These are phyloP conservation scores for Carnegiea gigantea DNA, from an alignment of 179 eudicot genomes.

Conservation along the genomic window DNA sequence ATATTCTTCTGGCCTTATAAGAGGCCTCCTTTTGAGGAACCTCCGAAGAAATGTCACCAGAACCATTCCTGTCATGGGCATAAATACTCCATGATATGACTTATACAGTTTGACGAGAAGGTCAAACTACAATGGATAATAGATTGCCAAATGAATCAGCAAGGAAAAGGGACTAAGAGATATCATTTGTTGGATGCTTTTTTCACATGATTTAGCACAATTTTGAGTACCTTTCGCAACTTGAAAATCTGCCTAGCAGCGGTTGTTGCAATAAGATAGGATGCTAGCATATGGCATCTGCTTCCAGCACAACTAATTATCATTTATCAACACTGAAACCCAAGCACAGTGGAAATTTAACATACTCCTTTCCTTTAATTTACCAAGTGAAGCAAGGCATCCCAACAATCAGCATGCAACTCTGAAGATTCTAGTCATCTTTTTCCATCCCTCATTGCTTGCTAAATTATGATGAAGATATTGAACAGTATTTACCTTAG, in stretches of 20 bases:
- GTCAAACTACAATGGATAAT: neutral
- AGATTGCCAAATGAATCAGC: neutral
- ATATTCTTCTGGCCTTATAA: slow-evolving; percentile 21
- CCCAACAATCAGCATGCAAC: neutral
- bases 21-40: slow-evolving; percentile 16
- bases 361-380: neutral
- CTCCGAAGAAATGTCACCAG: slow-evolving; percentile 22
- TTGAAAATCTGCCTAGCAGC: neutral
- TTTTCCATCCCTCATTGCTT: neutral
- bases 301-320: neutral
- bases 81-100: neutral
- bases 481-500: neutral
- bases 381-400: neutral
- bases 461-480: neutral
- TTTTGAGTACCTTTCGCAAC: neutral
- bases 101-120: neutral
- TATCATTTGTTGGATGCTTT: neutral
- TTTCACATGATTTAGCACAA: neutral
- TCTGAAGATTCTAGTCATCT: neutral
- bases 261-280: neutral
- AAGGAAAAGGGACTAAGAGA: neutral
- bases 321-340: too few species aligned
- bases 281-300: neutral
- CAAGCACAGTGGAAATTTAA: neutral
- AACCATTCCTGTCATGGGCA: slow-evolving; percentile 19